Conservation (phyloP, 345 rosid genomes). For the Xanthoceras sorbifolium region DNA sequence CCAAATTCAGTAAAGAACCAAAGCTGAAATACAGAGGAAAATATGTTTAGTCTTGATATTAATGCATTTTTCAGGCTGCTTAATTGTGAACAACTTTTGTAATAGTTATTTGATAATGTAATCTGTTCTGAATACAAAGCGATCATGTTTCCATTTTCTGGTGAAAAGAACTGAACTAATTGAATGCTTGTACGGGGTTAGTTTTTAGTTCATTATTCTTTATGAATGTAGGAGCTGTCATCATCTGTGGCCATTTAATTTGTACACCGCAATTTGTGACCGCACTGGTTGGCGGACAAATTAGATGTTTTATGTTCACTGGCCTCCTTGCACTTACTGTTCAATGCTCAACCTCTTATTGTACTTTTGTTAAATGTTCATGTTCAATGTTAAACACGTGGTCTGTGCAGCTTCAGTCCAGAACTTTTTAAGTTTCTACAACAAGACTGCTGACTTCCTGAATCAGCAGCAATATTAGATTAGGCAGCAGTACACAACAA, state of each 20-base stretch:
- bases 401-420: too few relatives aligned
- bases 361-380: neutral
- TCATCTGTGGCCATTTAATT: neutral
- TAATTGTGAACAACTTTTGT: neutral
- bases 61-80: neutral
- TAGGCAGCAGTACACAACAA: neutral
- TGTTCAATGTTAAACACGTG: neutral
- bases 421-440: neutral
- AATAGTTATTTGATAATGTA: neutral
- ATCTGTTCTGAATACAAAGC: neutral
- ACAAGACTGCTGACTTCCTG: neutral
- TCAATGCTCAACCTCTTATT: neutral
- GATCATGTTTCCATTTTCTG: neutral
- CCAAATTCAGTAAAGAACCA: constrained; percentile 52
- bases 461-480: neutral
- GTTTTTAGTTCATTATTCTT: neutral
- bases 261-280: too few relatives aligned
- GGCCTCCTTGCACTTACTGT: too few relatives aligned
- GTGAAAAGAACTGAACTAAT: neutral
- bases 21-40: constrained; percentile 89
- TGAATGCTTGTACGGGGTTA: neutral
- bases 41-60: constrained; percentile 48
- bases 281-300: neutral
- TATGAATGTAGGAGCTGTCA: neutral
- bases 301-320: too few relatives aligned